Evolutionary conservation across 1,284 basidiomycete genomes (phyloP), one percentile per base, ranked within the genome.

Genomic region (Erythrobasidium hasegawianum): DNA sequence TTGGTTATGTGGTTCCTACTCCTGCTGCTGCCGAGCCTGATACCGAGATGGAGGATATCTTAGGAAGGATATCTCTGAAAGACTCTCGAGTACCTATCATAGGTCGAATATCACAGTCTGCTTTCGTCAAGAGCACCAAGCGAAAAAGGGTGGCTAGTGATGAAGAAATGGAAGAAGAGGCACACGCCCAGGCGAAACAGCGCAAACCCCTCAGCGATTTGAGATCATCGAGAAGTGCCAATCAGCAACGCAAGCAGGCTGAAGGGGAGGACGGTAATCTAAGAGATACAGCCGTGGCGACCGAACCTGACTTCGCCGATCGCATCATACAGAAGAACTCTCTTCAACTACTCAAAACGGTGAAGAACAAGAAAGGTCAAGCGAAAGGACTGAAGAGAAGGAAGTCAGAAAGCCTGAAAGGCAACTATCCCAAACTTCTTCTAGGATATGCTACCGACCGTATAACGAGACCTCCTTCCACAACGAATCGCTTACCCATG

Each of bases 1-100:
- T 57, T 38, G 54, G 52, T 1, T 64, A 64, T 47, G 38, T 64
- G 20, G 27, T 64, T 1, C 53, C 61, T 2, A 20, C 61, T 20
- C 54, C 61, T n/a, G 29, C 38, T 3, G 8, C 43, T 33, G 43
- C 16, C 14, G 22, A 47, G 43, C 43, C 11, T 11, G 43, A n/a
- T 16, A 7, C 43, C 4, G 22, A 47, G 4, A n/a, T 18, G 43
- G 43, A n/a, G n/a, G 22, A 47, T 14, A 14, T 8, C 14, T 8
- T 47, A n/a, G n/a, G 43, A 5, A n/a, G 43, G n/a, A 24, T 47
- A n/a, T 47, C 43, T 24, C 43, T 47, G 22, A n/a, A 24, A 47
- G n/a, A 47, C 16, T 47, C 7, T 8, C 5, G 22, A 47, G 43
- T 14, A 18, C 16, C 43, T 24, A 47, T 47, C 43, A 47, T 47